phyloP scores from a whole-genome alignment of 2,329 filamentous ascomycete species.

The Aureobasidium sp. region DNA sequence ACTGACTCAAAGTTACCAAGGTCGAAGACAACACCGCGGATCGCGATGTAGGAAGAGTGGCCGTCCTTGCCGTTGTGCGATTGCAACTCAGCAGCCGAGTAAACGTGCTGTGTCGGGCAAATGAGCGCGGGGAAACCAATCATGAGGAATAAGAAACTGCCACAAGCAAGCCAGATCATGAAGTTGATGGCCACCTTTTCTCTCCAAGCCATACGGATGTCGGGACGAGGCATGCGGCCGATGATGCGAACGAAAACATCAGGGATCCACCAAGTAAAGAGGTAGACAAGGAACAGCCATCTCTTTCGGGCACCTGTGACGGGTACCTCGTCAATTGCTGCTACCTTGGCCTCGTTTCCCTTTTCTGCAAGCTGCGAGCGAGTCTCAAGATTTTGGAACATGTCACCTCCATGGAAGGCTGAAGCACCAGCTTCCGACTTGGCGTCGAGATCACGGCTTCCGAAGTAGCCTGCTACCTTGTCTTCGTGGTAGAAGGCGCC shows the following conservation, averaged over 20 bases:
- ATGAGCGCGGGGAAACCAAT: constrained; percentile 68
- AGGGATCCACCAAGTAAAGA: constrained; percentile 79
- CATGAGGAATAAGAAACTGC: constrained; percentile 77
- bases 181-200: constrained; percentile 98
- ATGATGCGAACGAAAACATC: constrained; percentile 70
- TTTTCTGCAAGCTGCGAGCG: constrained; percentile 92
- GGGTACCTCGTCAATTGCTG: constrained; percentile 78
- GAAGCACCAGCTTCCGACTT: constrained; percentile 88
- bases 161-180: constrained; percentile 85
- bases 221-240: constrained; percentile 83
- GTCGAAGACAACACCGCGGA: constrained; percentile 86
- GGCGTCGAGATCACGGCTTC: constrained; percentile 66
- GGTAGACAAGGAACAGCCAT: constrained; percentile 78
- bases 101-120: constrained; percentile 87
- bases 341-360: constrained; percentile 80
- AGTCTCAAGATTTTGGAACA: constrained; percentile 96
- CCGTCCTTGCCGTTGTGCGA: constrained; percentile 64
- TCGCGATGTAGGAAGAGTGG: constrained; percentile 60
- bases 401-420: constrained; percentile 85
- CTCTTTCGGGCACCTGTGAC: constrained; percentile 75
- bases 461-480: constrained; percentile 76
- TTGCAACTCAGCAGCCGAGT: constrained; percentile 66
- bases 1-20: constrained; percentile 61
- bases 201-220: constrained; percentile 86
- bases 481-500: constrained; percentile 61